Base-by-base conservation (phyloP, 2,329 filamentous ascomycete genomes). In the Sclerotinia minor region DNA sequence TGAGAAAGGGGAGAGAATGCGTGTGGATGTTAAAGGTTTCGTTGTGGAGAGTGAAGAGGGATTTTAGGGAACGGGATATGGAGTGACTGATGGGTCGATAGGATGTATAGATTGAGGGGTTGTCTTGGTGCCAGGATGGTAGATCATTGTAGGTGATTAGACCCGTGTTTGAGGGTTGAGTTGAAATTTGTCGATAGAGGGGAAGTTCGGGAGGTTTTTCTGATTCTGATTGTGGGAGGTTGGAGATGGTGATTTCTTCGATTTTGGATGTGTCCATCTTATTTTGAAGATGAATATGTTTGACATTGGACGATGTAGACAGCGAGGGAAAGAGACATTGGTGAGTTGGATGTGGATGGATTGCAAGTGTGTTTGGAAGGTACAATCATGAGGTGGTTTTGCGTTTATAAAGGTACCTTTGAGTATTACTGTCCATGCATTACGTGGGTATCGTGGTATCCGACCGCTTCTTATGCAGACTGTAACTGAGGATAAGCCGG, bases 21-120 rank as follows among this genome's bases (percentile, higher is more conserved):
- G 65, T 64, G 50, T 64, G 59, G 4, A 67, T 67, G 21, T 64
- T 67, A 0, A 67, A 6, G 2, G 58, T 67, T 67, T 67, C 65
- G 6, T 67, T 67, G 29, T 67, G 65, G 0, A 67, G 13, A 4
- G 26, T 32, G 6, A 67, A 49, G 21, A 38, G 8, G 4, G 58
- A 49, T 13, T 21, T 11, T 1, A 67, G 19, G 11, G 58, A 67
- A 5, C 13, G 4, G 0, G 21, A 29, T 1, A 64, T 11, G 1
- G 65, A 67, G 24, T 67, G 24, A 0, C 41, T 55, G 21, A 45
- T 54, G 7, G 58, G 58, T 9, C 65, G 65, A 15, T 67, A 67
- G 21, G 58, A 63, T 17, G 58, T 49, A 13, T 17, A 50, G 38
- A 67, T 67, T 55, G 45, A 52, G 0, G 57, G 58, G 15, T 55